Base-by-base conservation (phyloP, 495 filamentous ascomycete species). In the Hyaloscypha finlandica region DNA sequence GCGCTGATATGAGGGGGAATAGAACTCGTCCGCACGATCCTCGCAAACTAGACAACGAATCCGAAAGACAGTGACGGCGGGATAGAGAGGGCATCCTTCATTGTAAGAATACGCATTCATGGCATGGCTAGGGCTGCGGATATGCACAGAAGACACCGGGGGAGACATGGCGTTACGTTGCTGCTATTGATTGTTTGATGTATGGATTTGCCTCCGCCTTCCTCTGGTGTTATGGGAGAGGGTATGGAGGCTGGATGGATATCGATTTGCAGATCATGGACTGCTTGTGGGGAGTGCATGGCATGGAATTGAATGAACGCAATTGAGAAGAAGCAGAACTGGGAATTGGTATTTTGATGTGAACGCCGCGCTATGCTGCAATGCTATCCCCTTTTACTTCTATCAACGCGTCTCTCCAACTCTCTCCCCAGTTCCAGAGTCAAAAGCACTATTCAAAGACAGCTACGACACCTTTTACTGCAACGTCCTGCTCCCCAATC, bases 1-100 rank as follows among this genome's bases (percentile, higher is more conserved):
- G 31, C 3, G 33, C 52, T 58, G 20, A 64, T 37, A 9, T 8
- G 8, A 37, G 35, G 35, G 35, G 51, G 20, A 45, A 59, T 68
- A 94, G 92, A 97, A 66, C 89, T 97, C 64, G 94, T 97, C 70
- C 91, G 93, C 73, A 96, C 91, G 45, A 96, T 97, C 78, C 89
- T 97, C 69, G 93, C 92, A 76, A 97, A 97, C 81, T 97, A 85
- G 84, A 66, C 56, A 54, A 30, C 42, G 42, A 48, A 16, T 37
- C 35, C 35, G 35, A 37, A 12, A 37, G 35, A 37, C 2, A 19
- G 42, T 12, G 16, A 4, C 16, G 42, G 42, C 16, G 42, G 42
- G 42, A 48, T 16, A 48, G 42, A 48, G 42, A 37, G 35, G 14
- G 42, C 42, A 48, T 48, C 3, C 42, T 37, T 48, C 33, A 35